phyloP scores from a whole-genome alignment of 1,139 yeast genomes.

The Saccharomycopsis hybrid region DNA sequence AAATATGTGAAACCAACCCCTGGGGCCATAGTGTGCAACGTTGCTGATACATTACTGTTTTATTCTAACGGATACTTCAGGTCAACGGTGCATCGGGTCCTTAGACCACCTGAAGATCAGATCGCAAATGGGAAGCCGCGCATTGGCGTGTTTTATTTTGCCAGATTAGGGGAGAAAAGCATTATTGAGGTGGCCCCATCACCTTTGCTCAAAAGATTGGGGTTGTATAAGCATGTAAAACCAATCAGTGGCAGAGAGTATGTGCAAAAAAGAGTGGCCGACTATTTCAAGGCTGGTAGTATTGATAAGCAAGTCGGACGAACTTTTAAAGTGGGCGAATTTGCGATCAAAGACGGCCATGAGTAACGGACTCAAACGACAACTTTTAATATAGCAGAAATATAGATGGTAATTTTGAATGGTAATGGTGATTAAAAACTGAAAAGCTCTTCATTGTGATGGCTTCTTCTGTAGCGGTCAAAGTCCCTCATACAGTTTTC shows the following conservation, averaged over 20 bases:
- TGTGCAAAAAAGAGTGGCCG: constrained; percentile 4
- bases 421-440: too few species aligned
- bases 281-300: constrained; percentile 3
- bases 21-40: constrained; percentile 39
- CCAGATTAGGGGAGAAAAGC: constrained; percentile 1
- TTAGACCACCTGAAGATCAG: constrained; percentile 41
- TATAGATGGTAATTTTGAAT: too few species aligned
- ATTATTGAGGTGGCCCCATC: constrained; percentile 10
- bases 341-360: constrained; percentile 8
- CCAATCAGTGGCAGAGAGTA: constrained; percentile 4
- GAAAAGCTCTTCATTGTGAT: too few species aligned
- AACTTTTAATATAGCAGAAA: too few species aligned
- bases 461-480: too few species aligned
- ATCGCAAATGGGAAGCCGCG: constrained; percentile 20
- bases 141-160: constrained; percentile 11
- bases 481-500: too few species aligned
- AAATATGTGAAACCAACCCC: constrained; percentile 42
- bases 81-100: constrained; percentile 41
- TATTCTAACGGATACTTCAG: constrained; percentile 43
- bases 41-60: constrained; percentile 44
- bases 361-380: too few species aligned
- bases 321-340: constrained; percentile 6
- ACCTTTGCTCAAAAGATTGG: constrained; percentile 11
- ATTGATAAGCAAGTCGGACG: constrained; percentile 1
- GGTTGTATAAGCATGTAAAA: constrained; percentile 1